These are phyloP conservation scores for Aspergillus incahuasiensis DNA, from an alignment of 495 filamentous ascomycete species.

Conservation along the genomic window DNA sequence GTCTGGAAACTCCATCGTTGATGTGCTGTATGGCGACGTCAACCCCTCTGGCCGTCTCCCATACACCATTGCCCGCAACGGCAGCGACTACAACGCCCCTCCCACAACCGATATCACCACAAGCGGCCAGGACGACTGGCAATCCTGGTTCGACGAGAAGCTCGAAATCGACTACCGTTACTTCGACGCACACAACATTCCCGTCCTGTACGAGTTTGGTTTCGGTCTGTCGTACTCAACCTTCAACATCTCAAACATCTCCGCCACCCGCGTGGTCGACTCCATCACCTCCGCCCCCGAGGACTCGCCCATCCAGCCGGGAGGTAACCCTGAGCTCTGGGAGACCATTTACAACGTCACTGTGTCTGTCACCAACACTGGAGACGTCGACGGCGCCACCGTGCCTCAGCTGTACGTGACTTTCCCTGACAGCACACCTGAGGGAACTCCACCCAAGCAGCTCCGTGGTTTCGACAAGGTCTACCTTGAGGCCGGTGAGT, in stretches of 20 bases:
- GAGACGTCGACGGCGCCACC: constrained; percentile 48
- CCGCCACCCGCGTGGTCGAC: background rate
- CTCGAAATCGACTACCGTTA: constrained; percentile 57
- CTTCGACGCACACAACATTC: constrained; percentile 56
- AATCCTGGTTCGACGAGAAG: constrained; percentile 58
- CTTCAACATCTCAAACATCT: constrained; percentile 48
- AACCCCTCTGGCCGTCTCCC: constrained; percentile 70
- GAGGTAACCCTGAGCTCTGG: constrained; percentile 57
- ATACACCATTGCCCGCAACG: constrained; percentile 71
- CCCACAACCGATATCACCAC: constrained; percentile 38
- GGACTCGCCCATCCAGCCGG: constrained; percentile 34
- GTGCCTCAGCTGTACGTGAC: constrained; percentile 56
- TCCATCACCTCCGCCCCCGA: constrained; percentile 10
- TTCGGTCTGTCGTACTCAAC: constrained; percentile 65
- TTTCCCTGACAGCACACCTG: constrained; percentile 17
- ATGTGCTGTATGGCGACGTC: constrained; percentile 70
- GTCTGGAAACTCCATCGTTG: constrained; percentile 66
- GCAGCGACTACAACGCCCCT: constrained; percentile 55
- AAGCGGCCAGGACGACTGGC: constrained; percentile 53
- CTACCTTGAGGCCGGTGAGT: constrained; percentile 35
- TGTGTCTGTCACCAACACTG: constrained; percentile 49
- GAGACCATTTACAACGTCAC: constrained; percentile 50
- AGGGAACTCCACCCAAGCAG: constrained; percentile 48
- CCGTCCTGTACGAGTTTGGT: constrained; percentile 63
- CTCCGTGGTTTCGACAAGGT: constrained; percentile 67